phyloP scores from a whole-genome alignment of 495 filamentous ascomycete genomes.

The Trichocladium antarcticum region DNA sequence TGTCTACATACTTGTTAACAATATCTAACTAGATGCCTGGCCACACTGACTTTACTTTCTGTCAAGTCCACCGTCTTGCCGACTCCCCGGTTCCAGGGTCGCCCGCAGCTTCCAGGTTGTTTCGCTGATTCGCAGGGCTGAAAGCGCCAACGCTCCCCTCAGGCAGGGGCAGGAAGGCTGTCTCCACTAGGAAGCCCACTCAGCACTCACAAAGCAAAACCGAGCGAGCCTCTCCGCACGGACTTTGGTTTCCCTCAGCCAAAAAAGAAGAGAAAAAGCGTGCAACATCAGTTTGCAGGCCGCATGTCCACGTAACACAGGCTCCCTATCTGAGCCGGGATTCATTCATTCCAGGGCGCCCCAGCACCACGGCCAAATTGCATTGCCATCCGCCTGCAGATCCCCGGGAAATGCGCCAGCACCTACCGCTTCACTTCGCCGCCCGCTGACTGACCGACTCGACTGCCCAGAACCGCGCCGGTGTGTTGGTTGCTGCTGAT shows the following conservation, averaged over 20 bases:
- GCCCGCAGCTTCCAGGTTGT: too few species aligned
- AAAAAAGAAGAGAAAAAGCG: not conserved
- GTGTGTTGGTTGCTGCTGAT: constrained; percentile 6
- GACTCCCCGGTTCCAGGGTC: too few species aligned
- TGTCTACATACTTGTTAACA: too few species aligned
- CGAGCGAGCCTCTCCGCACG: not conserved
- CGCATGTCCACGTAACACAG: constrained; percentile 1
- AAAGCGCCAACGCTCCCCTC: not conserved
- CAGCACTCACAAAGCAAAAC: not conserved
- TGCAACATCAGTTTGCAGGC: not conserved
- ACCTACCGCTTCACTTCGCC: constrained; percentile 2
- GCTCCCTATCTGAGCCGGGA: not conserved
- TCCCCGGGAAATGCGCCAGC: not conserved
- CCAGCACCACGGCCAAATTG: not conserved
- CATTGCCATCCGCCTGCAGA: not conserved
- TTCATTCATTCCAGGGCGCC: constrained; percentile 3
- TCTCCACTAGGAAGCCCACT: not conserved
- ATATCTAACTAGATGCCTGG: too few species aligned
- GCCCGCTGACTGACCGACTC: not conserved
- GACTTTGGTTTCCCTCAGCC: not conserved
- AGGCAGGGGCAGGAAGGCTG: not conserved
- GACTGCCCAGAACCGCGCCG: not conserved
- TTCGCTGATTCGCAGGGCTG: not conserved
- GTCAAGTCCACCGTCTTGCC: too few species aligned
- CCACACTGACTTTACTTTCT: too few species aligned